Evolutionary conservation across 345 rosid species (phyloP), one percentile per base, ranked within the genome.

Genomic region (Fremontodendron californicum): DNA sequence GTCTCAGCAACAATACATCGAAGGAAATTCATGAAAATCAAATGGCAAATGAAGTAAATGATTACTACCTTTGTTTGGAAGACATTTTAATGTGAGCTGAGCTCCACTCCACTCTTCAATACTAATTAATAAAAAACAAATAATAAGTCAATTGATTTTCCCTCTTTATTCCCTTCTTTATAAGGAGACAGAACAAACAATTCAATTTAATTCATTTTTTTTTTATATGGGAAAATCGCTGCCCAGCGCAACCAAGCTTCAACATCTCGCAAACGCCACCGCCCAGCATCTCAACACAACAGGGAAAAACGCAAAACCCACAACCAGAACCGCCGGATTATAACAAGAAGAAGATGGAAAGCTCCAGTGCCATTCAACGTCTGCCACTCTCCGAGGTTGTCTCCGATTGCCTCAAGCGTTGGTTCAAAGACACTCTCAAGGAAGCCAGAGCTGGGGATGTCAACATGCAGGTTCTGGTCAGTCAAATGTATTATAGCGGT

Each of bases 401-500:
- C 3, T 78, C 96, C 8, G 96, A 93, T 78, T 95, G 99, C 76
- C 92, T 88, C 72, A 90, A 90, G 84, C 88, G 96, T 81, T 95
- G 99, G 98, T 95, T 95, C 69, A 91, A 87, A 71, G 99, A 93
- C 54, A 88, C 97, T 0, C 97, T 95, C 57, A 92, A 93, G 79
- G 99, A 93, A 84, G 99, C 99, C 29, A 95, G 87, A 81, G 85
- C 90, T 7, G 99, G 99, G 18, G 96, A 92, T 84, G 85, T 90
- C 55, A 90, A 86, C 76, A 95, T 95, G 99, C 99, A 95, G 77
- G 90, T 93, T 58, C 77, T 95, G 70, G 88, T 93, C 55, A 82
- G 89, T 76, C 99, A 95, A 92, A 95, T 95, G 99, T 95, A 93
- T 81, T 83, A 88, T 80, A 90, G 91, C 78, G 99, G 98, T 43